Evolutionary conservation across 2,329 filamentous ascomycete species (phyloP), one percentile per base, ranked within the genome.

Genomic region (Cladobotryum protrusum): DNA sequence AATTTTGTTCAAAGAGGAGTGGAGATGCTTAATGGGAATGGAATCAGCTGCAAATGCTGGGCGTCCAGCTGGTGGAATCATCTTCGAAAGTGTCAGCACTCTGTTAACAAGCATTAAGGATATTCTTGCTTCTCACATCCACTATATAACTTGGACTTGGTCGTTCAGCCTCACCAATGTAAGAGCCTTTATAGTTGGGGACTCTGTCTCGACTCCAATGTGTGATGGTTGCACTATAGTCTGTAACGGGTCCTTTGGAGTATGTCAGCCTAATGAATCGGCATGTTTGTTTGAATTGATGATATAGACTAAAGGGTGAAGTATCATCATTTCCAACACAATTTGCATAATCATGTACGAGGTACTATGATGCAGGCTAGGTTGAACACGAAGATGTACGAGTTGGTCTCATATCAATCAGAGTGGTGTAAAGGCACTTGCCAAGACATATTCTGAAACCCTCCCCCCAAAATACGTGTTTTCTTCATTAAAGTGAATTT

Each of bases 1-100:
- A 62, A 95, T 91, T 65, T 99, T 99, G 72, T 97, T 97, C 6
- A 97, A 80, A 0, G 93, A 97, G n/a, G 93, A 95, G 66, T 99
- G 93, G 37, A 99, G 79, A 65, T 96, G 91, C 61, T 93, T 92
- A n/a, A 89, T 87, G 12, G 93, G 92, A 42, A 99, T 87, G 1
- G 89, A 87, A 66, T 96, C 90, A 52, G 85, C 89, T 17, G 91
- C 83, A 55, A 80, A 84, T 56, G 83, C 79, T 47, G 83, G 74
- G 63, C 88, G 79, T 34, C 88, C 90, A 40, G 85, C 76, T 1
- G 93, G 92, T 3, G 92, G 91, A 19, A 95, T 76, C 82, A 97
- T 92, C 88, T 93, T 60, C 32, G 34, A 14, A 6, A 51, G 44
- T 40, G 54, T 63, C 47, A 66, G 56, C 14, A 4, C 15, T 19